Conservation (phyloP, 495 filamentous ascomycete genomes). For the Penicillium daleae region DNA sequence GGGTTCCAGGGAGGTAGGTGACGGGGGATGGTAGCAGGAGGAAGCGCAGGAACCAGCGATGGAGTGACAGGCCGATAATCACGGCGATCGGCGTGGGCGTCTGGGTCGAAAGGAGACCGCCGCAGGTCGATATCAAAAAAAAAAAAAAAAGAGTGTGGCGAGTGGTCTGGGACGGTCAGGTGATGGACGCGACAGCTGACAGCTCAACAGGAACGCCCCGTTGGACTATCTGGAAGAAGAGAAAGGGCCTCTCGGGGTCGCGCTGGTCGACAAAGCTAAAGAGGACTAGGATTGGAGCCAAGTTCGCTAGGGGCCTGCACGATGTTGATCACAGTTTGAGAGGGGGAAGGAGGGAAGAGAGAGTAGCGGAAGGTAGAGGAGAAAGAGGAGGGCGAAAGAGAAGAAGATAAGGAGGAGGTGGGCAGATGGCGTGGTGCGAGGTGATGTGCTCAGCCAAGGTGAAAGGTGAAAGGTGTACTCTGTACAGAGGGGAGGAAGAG, state of each 20-base stretch:
- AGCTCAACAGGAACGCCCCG: conserved; percentile 19
- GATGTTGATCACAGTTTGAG: conserved; percentile 28
- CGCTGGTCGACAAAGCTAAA: conserved; percentile 15
- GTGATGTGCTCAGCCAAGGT: not conserved
- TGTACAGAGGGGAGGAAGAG: not conserved
- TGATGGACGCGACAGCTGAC: conserved; percentile 35
- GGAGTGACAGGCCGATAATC: not conserved
- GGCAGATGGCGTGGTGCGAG: conserved; percentile 10
- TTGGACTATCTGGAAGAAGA: conserved; percentile 13
- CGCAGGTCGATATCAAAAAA: conserved; percentile 14
- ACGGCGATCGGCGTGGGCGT: not conserved
- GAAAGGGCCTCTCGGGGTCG: conserved; percentile 5
- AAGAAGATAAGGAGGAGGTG: conserved; percentile 13
- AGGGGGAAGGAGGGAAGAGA: not conserved
- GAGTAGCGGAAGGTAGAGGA: not conserved
- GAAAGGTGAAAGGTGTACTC: no score
- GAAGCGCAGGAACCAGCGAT: not conserved
- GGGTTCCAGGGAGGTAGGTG: not conserved
- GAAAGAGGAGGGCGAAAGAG: not conserved
- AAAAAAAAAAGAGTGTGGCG: conserved; percentile 21
- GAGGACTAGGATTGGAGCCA: conserved; percentile 20
- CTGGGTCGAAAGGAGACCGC: conserved; percentile 5
- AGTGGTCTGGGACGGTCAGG: conserved; percentile 30
- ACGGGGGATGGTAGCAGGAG: conserved; percentile 1
- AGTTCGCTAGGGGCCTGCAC: conserved; percentile 30